phyloP scores from a whole-genome alignment of 2,329 filamentous ascomycete genomes.

The Colletotrichum endophyticum region DNA sequence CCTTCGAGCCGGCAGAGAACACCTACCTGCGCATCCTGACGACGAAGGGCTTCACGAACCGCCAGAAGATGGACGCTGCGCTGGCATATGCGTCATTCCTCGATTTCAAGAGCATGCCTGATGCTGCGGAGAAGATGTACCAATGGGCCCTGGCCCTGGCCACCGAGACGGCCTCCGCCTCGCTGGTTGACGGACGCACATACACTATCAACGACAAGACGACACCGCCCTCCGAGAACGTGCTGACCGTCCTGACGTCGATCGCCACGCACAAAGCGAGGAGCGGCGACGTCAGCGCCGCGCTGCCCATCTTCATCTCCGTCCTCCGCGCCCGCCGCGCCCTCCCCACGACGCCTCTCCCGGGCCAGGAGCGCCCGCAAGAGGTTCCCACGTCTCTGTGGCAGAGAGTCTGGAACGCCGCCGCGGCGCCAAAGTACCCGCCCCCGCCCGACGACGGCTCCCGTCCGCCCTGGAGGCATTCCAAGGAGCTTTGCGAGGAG shows the following conservation, averaged over 20 bases:
- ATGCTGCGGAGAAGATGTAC: constrained; percentile 75
- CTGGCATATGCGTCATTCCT: constrained; percentile 86
- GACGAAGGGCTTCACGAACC: constrained; percentile 78
- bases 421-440: constrained; percentile 68
- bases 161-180: constrained; percentile 52
- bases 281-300: constrained; percentile 66
- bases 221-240: constrained; percentile 69
- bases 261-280: constrained; percentile 80
- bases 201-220: constrained; percentile 67
- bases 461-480: constrained; percentile 66
- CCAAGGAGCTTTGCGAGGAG: constrained; percentile 78
- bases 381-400: neutral
- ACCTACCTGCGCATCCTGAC: constrained; percentile 85
- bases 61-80: constrained; percentile 81
- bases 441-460: constrained; percentile 73
- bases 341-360: constrained; percentile 45
- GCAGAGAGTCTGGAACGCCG: constrained; percentile 24
- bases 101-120: constrained; percentile 72
- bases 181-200: constrained; percentile 63
- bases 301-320: constrained; percentile 85
- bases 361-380: constrained; percentile 10
- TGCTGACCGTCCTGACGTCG: constrained; percentile 77
- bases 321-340: constrained; percentile 79
- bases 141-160: constrained; percentile 79
- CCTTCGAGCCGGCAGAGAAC: constrained; percentile 73